A percentile compares a stretch with the other conserved stretches of the same genome.
These are phyloP conservation scores for Venustampulla echinocandica DNA, from an alignment of 495 filamentous ascomycete species.

Conservation along the genomic window DNA sequence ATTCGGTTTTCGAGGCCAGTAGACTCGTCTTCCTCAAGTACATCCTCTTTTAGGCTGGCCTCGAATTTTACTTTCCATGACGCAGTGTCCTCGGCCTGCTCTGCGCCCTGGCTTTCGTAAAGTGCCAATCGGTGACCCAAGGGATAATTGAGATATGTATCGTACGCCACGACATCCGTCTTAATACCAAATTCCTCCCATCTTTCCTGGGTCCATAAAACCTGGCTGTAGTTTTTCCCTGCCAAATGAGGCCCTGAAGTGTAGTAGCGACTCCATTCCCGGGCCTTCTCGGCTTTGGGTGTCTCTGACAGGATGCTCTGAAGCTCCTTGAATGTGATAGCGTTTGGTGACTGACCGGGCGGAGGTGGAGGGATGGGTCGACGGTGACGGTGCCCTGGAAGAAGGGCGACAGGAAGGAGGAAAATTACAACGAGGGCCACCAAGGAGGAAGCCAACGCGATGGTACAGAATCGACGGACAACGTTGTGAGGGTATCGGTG, in stretches of 20 bases:
- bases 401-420: constrained; percentile 38
- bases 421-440: constrained; percentile 53
- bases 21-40: constrained; percentile 76
- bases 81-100: constrained; percentile 3
- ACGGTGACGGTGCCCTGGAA: constrained; percentile 29
- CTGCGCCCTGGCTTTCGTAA: constrained; percentile 41
- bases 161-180: constrained; percentile 65
- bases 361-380: constrained; percentile 22
- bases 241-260: constrained; percentile 81
- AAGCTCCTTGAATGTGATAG: constrained; percentile 55
- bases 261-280: constrained; percentile 87
- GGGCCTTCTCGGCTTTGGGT: constrained; percentile 56
- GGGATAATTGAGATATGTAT: constrained; percentile 89
- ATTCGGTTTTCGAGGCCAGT: constrained; percentile 63
- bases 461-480: constrained; percentile 64
- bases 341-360: constrained; percentile 29
- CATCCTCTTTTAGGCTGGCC: constrained; percentile 75
- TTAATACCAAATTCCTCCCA: constrained; percentile 80
- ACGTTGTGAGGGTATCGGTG: constrained; percentile 60
- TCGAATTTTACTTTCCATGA: constrained; percentile 63
- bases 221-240: constrained; percentile 71
- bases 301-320: constrained; percentile 61
- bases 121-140: constrained; percentile 69
- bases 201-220: constrained; percentile 74
- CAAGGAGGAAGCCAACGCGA: constrained; percentile 48